Conservation (phyloP, 306 rosid species). For the Castanopsis chinensis region DNA sequence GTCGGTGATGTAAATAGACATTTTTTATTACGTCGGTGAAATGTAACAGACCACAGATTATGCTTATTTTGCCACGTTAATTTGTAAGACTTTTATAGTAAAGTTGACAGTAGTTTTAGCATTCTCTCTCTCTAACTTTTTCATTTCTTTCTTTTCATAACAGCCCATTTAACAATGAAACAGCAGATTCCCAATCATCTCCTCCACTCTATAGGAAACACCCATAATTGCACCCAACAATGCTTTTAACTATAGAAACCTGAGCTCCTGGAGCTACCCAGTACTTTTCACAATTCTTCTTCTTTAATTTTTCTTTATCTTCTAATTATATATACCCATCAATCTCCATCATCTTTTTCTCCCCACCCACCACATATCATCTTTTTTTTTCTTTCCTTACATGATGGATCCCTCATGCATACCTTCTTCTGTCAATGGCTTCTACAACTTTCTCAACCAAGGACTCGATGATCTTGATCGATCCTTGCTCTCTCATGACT, state of each 20-base stretch:
- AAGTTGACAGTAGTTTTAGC: too few species aligned
- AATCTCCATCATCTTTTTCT: slow-evolving; percentile 45
- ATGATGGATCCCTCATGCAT: slow-evolving; percentile 69
- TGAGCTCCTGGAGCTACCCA: slow-evolving; percentile 42
- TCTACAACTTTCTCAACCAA: slow-evolving; percentile 63
- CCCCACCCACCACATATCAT: slow-evolving; percentile 8
- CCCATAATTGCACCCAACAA: slow-evolving; percentile 85
- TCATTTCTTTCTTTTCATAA: background rate
- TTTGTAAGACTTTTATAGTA: too few species aligned
- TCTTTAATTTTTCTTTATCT: slow-evolving; percentile 9
- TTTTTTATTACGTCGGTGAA: too few species aligned
- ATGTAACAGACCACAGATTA: too few species aligned
- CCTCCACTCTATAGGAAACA: slow-evolving; percentile 72
- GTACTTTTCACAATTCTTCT: slow-evolving; percentile 14
- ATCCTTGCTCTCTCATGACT: slow-evolving; percentile 41
- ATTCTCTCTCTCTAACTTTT: slow-evolving; percentile 5
- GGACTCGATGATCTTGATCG: slow-evolving; percentile 61
- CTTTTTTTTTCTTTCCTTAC: slow-evolving; percentile 18
- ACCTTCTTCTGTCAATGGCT: slow-evolving; percentile 72
- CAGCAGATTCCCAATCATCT: slow-evolving; percentile 76
- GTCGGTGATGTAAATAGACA: too few species aligned
- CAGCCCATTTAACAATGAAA: slow-evolving; percentile 43
- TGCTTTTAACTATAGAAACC: slow-evolving; percentile 42
- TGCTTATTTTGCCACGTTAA: too few species aligned
- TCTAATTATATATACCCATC: slow-evolving; percentile 43